A percentile compares a stretch with the other conserved stretches of the same genome.
Conservation (phyloP, 306 rosid species). For the Pachyrhizus erosus region DNA sequence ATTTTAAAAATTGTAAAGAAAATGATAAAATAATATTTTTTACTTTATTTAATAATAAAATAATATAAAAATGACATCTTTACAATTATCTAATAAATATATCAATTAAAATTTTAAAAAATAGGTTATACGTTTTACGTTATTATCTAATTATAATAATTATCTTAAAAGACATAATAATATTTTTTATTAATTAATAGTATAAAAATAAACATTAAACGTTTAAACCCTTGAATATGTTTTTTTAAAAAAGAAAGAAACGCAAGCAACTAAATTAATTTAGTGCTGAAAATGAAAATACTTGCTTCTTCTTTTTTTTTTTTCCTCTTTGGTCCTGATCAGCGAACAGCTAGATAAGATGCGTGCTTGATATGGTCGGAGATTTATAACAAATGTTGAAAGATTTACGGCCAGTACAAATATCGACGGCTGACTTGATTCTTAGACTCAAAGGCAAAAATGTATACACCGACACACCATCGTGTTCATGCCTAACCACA, state of each 20-base stretch:
- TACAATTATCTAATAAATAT: no score
- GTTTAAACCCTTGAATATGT: no score
- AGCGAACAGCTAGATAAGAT: neutral
- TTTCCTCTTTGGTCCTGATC: neutral
- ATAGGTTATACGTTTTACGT: no score
- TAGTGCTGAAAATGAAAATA: neutral
- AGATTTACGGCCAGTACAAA: neutral
- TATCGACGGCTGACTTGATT: neutral
- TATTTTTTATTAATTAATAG: no score
- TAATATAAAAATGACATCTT: neutral
- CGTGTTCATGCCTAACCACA: neutral
- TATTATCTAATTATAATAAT: no score
- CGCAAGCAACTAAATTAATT: neutral
- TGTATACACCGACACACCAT: neutral
- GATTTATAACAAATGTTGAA: neutral
- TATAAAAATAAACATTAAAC: no score
- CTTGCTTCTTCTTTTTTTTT: no score
- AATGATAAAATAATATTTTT: neutral
- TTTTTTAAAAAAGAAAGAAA: neutral
- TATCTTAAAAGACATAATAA: no score
- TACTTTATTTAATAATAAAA: neutral
- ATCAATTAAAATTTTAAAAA: no score
- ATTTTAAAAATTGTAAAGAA: neutral
- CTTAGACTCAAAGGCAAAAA: neutral
- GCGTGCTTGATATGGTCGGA: slow-evolving; percentile 2